These are phyloP conservation scores for Lathyrus sativus DNA, from an alignment of 306 rosid species.

Conservation along the genomic window DNA sequence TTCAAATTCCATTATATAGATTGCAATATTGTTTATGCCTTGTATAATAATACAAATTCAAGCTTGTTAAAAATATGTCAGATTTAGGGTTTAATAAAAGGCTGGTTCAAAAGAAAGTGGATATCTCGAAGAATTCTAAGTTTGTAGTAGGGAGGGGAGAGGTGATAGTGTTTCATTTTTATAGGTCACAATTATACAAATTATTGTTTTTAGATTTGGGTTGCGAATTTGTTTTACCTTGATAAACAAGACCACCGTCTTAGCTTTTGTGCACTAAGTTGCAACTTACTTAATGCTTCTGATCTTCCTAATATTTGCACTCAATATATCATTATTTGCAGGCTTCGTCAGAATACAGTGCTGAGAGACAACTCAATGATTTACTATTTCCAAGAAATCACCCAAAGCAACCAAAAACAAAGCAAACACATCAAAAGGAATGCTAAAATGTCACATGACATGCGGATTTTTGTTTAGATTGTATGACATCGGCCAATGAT, in stretches of 20 bases:
- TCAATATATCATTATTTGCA: constrained; percentile 44
- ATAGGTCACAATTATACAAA: background rate
- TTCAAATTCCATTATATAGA: constrained; percentile 1
- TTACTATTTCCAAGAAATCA: constrained; percentile 69
- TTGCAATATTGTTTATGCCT: background rate
- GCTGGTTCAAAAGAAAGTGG: constrained; percentile 5
- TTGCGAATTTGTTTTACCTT: background rate
- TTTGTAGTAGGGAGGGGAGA: background rate
- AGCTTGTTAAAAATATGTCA: background rate
- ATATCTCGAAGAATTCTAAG: background rate
- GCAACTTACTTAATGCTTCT: background rate
- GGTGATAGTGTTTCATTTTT: background rate
- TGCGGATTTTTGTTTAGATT: constrained; percentile 25
- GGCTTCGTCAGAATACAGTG: constrained; percentile 87
- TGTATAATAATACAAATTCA: constrained; percentile 2
- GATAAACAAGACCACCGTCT: constrained; percentile 4
- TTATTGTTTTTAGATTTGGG: constrained; percentile 18
- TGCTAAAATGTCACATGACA: constrained; percentile 17
- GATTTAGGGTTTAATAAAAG: background rate
- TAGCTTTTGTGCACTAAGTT: constrained; percentile 12
- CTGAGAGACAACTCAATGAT: constrained; percentile 86
- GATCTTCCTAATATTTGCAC: constrained; percentile 29
- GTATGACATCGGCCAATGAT: constrained; percentile 33
- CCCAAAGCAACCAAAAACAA: constrained; percentile 61
- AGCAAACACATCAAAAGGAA: constrained; percentile 68